Conservation (phyloP, 306 rosid species). For the Trifolium pratense region DNA sequence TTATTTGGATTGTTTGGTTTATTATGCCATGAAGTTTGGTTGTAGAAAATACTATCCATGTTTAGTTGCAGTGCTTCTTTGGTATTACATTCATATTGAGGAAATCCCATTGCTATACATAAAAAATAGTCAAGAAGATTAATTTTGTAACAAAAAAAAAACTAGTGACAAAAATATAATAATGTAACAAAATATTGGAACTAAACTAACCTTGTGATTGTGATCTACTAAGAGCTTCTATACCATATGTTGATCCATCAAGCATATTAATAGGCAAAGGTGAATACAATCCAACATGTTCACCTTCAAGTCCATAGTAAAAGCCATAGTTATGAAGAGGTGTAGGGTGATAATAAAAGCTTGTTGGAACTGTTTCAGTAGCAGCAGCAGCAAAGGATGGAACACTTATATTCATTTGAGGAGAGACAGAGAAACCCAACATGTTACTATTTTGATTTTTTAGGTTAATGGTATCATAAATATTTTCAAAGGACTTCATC, state of each 20-base stretch:
- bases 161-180: not conserved
- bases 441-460: slow-evolving; percentile 53
- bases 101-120: slow-evolving; percentile 66
- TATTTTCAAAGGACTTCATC: slow-evolving; percentile 1
- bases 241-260: slow-evolving; percentile 66
- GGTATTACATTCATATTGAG: slow-evolving; percentile 60
- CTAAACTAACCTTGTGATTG: slow-evolving; percentile 66
- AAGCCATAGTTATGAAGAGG: slow-evolving; percentile 61
- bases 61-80: slow-evolving; percentile 70
- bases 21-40: slow-evolving; percentile 35
- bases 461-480: slow-evolving; percentile 36
- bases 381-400: slow-evolving; percentile 38
- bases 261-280: slow-evolving; percentile 63
- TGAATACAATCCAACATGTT: slow-evolving; percentile 61
- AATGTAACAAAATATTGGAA: slow-evolving; percentile 1
- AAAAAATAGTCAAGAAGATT: slow-evolving; percentile 16
- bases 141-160: not conserved
- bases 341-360: slow-evolving; percentile 46
- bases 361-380: slow-evolving; percentile 46
- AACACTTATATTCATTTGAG: slow-evolving; percentile 59
- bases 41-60: slow-evolving; percentile 60
- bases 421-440: slow-evolving; percentile 74
- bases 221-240: slow-evolving; percentile 69
- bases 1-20: slow-evolving; percentile 34
- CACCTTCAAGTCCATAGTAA: slow-evolving; percentile 60